Percentiles rank a stretch among this genome's conserved stretches.
Evolutionary conservation across 805 yeast genomes (phyloP).

Genomic region (Limtongozyma cylindracea): DNA sequence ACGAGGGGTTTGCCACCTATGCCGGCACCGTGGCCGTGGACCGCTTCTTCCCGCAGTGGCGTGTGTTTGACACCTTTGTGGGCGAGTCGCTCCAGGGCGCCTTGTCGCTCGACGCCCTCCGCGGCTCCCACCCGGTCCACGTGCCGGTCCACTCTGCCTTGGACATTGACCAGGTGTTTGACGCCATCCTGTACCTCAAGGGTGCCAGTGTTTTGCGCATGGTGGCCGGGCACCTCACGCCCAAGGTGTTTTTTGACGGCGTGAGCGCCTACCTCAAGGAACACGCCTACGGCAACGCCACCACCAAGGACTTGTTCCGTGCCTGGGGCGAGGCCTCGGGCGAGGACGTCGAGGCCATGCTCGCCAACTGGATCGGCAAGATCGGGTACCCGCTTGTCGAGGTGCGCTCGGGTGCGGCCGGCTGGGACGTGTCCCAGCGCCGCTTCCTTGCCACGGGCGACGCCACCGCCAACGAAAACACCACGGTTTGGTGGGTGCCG

Average conservation of each 20-base stretch:
- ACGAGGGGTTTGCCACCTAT: slow-evolving; percentile 83
- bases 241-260: slow-evolving; percentile 52
- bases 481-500: slow-evolving; percentile 43
- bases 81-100: slow-evolving; percentile 57
- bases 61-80: slow-evolving; percentile 68
- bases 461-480: slow-evolving; percentile 51
- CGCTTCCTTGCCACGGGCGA: slow-evolving; percentile 60
- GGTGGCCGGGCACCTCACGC: slow-evolving; percentile 65
- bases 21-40: slow-evolving; percentile 74
- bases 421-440: slow-evolving; percentile 36
- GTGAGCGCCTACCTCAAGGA: slow-evolving; percentile 54
- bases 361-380: slow-evolving; percentile 64
- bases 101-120: slow-evolving; percentile 46
- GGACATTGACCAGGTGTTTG: slow-evolving; percentile 67
- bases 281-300: slow-evolving; percentile 57
- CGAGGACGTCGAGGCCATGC: slow-evolving; percentile 41
- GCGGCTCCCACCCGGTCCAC: slow-evolving; percentile 71
- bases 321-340: slow-evolving; percentile 48
- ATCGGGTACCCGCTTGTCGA: slow-evolving; percentile 56
- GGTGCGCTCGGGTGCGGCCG: slow-evolving; percentile 20
- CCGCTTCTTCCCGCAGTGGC: slow-evolving; percentile 61
- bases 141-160: slow-evolving; percentile 59
- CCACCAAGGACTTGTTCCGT: slow-evolving; percentile 56
- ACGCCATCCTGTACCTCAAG: slow-evolving; percentile 61
- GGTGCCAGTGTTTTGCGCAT: slow-evolving; percentile 61